Base-by-base conservation (phyloP, 495 filamentous ascomycete species). In the Penicillium tannophilum region DNA sequence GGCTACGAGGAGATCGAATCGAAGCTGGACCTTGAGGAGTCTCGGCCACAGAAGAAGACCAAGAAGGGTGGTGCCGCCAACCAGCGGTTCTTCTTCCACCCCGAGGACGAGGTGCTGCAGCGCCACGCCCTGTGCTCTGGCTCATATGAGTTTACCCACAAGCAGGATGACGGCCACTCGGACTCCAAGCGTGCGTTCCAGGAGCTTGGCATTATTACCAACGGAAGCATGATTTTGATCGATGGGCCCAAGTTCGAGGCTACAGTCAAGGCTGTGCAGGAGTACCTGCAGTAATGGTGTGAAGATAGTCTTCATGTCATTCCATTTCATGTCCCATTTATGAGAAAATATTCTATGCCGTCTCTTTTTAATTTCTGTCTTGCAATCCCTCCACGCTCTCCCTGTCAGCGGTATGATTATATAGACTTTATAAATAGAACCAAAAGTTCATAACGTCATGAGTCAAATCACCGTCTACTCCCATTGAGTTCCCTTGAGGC, bases 131-230 rank as follows among this genome's bases (percentile, higher is more conserved):
- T 83, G 31, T 89, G 82, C 54, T 75, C 76, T 43, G 89, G 86
- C 11, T 80, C 79, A 33, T 91, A 87, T 66, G 84, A 88, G 23
- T 97, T 91, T 68, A 86, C 85, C 14, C 93, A 90, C 71, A 84
- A 92, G 68, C 76, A 79, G 45, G 89, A 86, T 35, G 89, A 93
- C 46, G 85, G 89, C 6, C 84, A 86, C 51, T 88, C 92, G 39
- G 95, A 98, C 74, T 90, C 90, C 65, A 97, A 95, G 78, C 77
- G 95, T 54, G 90, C 93, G 3, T 99, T 99, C 71, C 91, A 94
- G 70, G 94, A 98, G 61, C 74, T 92, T 73, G 95, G 95, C 4
- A 88, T 99, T 59, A 87, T 85, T 79, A 86, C 93, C 47, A 82
- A 83, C 63, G 93, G 92, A 11, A 86, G 85, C 71, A 83, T 92